A percentile compares a stretch with the other conserved stretches of the same genome.
phyloP scores from a whole-genome alignment of 805 yeast genomes.

The Pichia cabralensis region DNA sequence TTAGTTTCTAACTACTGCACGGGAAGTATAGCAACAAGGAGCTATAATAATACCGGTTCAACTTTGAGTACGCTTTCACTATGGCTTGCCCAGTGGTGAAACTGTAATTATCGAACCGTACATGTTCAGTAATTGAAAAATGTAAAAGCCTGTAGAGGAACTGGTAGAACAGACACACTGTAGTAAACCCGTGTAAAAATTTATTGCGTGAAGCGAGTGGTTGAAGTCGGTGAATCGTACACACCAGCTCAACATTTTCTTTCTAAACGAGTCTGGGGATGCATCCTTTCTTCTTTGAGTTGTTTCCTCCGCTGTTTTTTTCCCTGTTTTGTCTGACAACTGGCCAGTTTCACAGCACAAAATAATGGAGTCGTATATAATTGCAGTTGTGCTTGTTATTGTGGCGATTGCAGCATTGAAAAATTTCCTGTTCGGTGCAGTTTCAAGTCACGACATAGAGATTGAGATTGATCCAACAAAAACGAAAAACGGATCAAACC shows the following conservation, averaged over 20 bases:
- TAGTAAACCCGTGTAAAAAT: too few relatives aligned
- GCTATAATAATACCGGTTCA: conserved; percentile 36
- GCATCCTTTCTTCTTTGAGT: neutral
- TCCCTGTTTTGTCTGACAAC: too few relatives aligned
- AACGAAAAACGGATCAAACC: conserved; percentile 4
- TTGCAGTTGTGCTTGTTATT: conserved; percentile 3
- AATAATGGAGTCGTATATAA: conserved; percentile 20
- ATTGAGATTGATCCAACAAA: conserved; percentile 19
- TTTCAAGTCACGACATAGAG: conserved; percentile 14
- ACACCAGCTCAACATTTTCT: too few relatives aligned
- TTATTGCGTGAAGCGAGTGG: too few relatives aligned
- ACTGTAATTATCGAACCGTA: conserved; percentile 31
- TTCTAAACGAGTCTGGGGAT: too few relatives aligned
- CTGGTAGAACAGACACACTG: too few relatives aligned
- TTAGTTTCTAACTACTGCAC: conserved; percentile 13
- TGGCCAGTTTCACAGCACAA: too few relatives aligned
- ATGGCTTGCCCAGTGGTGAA: conserved; percentile 25
- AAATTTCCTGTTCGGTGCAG: conserved; percentile 15
- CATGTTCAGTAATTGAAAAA: conserved; percentile 14
- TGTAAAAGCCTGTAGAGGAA: too few relatives aligned
- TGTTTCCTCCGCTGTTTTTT: too few relatives aligned
- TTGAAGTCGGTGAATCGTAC: too few relatives aligned
- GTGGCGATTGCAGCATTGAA: conserved; percentile 17
- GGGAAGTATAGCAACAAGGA: too few relatives aligned
- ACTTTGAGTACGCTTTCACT: conserved; percentile 53